A percentile compares a stretch with the other conserved stretches of the same genome.
Evolutionary conservation across 805 yeast species (phyloP).

Genomic region (Cyberlindnera mycetangii): DNA sequence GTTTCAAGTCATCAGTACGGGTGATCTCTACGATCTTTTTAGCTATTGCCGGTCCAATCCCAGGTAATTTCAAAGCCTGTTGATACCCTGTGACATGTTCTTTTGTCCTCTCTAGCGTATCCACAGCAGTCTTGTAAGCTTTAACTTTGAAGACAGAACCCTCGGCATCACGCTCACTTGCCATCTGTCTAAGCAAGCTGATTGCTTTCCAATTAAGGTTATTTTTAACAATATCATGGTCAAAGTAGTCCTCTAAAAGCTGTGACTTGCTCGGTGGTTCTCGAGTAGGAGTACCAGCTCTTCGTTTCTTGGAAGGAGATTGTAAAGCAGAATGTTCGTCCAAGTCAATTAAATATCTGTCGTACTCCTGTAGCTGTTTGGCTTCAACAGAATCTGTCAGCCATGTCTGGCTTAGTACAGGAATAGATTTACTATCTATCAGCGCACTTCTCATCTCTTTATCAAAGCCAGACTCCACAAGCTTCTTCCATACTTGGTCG

Average conservation of each 20-base stretch:
- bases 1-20: slow-evolving; percentile 33
- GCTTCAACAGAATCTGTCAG: slow-evolving; percentile 20
- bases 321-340: not conserved
- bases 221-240: slow-evolving; percentile 6
- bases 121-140: slow-evolving; percentile 45
- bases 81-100: slow-evolving; percentile 31
- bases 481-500: slow-evolving; percentile 9
- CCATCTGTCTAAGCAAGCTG: slow-evolving; percentile 20
- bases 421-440: not conserved
- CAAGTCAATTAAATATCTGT: slow-evolving; percentile 13
- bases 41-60: slow-evolving; percentile 41
- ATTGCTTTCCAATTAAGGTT: slow-evolving; percentile 27
- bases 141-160: slow-evolving; percentile 38
- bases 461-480: slow-evolving; percentile 5
- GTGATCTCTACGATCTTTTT: slow-evolving; percentile 44
- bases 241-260: slow-evolving; percentile 9
- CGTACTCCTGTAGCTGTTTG: slow-evolving; percentile 1
- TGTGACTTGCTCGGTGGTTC: slow-evolving; percentile 9
- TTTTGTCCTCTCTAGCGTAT: slow-evolving; percentile 31
- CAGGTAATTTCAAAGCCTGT: slow-evolving; percentile 39
- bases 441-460: not conserved
- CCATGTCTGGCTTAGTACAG: slow-evolving; percentile 23
- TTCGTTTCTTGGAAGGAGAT: slow-evolving; percentile 3
- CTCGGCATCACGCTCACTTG: slow-evolving; percentile 17
- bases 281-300: not conserved